Percentiles rank a stretch among this genome's conserved stretches.
Evolutionary conservation across 352 stramenopile species (phyloP).

Genomic region (Globisporangium lucens): DNA sequence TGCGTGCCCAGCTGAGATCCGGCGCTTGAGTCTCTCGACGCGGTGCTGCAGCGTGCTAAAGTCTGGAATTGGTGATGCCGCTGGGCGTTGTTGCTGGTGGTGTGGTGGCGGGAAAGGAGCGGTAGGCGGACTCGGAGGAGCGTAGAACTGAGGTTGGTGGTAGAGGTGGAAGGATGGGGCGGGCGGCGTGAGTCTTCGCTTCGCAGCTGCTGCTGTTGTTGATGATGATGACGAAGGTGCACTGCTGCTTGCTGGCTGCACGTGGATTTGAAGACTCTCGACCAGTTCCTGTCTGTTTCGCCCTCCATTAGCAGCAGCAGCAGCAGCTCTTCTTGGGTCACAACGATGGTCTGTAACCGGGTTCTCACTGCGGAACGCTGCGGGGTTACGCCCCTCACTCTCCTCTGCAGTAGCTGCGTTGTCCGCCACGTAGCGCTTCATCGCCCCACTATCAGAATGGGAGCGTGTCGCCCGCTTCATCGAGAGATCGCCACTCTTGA

Average conservation of each 20-base stretch:
- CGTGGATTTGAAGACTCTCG: slow-evolving; percentile 11
- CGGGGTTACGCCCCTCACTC: background rate
- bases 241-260: background rate
- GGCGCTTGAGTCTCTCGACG: slow-evolving; percentile 50
- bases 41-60: slow-evolving; percentile 47
- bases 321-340: background rate
- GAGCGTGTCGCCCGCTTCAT: slow-evolving; percentile 29
- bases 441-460: slow-evolving; percentile 44
- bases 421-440: slow-evolving; percentile 19
- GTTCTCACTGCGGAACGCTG: background rate
- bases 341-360: background rate
- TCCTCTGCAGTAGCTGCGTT: background rate
- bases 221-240: background rate
- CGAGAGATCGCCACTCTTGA: slow-evolving; percentile 9
- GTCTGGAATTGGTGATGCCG: slow-evolving; percentile 31
- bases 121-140: slow-evolving; percentile 12
- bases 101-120: slow-evolving; percentile 8
- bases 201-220: slow-evolving; percentile 5
- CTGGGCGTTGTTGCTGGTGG: background rate
- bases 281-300: background rate
- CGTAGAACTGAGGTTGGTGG: slow-evolving; percentile 1
- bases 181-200: background rate
- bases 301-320: background rate
- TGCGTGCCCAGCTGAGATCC: slow-evolving; percentile 32
- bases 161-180: slow-evolving; percentile 6